Evolutionary conservation across 2,329 filamentous ascomycete species (phyloP), one percentile per base, ranked within the genome.

Genomic region (Didymella arachidicola): DNA sequence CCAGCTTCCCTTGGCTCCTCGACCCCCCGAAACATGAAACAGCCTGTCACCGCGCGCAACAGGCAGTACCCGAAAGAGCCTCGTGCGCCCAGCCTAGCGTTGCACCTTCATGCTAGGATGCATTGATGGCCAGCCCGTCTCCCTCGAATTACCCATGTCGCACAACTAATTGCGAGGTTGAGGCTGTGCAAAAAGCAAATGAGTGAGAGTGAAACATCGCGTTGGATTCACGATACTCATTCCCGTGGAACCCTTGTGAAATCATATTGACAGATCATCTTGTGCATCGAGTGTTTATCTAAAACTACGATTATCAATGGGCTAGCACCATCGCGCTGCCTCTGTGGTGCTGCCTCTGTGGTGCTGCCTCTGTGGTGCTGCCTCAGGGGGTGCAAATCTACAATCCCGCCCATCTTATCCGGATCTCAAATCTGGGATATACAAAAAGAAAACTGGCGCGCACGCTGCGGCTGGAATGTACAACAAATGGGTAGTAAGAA

Each of bases 61-160:
- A 59, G 50, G 50, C 56, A 50, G 56, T 59, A 59, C 59, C 60
- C 65, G 63, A 53, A 47, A 42, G 39, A 57, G 39, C 53, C 53
- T 54, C 57, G 56, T 57, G 43, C 58, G 45, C 55, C 30, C 18
- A 41, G 12, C 36, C 59, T 32, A 25, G 43, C 27, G 47, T 51
- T 51, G 61, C 63, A 62, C 57, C 47, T 57, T 53, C 54, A 49
- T 51, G 53, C 57, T 51, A 22, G 32, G 50, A 54, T 41, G 56
- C 56, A 59, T 59, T 59, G 45, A 54, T 43, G 56, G 19, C 38
- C 56, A 61, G 50, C 51, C 57, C 53, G 44, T 41, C 29, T 41
- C 60, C 60, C 50, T 51, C 36, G 54, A 61, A 60, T 36, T 64
- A 51, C 49, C n/a, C 34, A 32, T 54, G 45, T 54, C 45, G 22